Conservation (phyloP, 116 monocot genomes). For the Iris pallida region DNA sequence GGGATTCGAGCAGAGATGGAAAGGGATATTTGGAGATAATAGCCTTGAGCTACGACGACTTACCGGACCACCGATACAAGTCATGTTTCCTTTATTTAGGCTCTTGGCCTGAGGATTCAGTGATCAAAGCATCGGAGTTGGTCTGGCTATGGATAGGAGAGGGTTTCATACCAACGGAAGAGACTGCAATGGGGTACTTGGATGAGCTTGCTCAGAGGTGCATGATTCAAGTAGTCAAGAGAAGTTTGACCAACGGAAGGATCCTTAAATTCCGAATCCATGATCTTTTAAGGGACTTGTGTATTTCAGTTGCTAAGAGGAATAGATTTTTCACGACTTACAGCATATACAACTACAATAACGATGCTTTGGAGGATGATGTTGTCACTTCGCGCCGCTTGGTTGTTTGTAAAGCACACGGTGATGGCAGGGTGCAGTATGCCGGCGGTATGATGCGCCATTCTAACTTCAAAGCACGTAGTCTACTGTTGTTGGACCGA, state of each 20-base stretch:
- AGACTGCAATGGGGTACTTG: slow-evolving; percentile 14
- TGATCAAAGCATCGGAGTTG: not conserved
- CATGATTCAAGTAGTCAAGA: slow-evolving; percentile 9
- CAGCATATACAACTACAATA: not conserved
- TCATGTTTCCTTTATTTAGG: slow-evolving; percentile 23
- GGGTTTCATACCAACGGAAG: slow-evolving; percentile 18
- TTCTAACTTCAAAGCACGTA: no score
- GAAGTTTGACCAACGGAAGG: not conserved
- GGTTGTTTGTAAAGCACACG: not conserved
- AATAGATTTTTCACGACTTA: slow-evolving; percentile 6
- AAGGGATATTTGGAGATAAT: slow-evolving; percentile 15
- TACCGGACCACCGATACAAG: slow-evolving; percentile 15
- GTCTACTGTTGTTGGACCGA: no score
- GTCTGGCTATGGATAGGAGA: slow-evolving; percentile 21
- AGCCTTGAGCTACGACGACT: slow-evolving; percentile 20
- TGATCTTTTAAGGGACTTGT: slow-evolving; percentile 5
- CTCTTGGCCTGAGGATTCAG: slow-evolving; percentile 14
- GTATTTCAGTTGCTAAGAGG: slow-evolving; percentile 3
- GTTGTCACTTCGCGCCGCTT: not conserved
- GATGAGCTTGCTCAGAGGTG: slow-evolving; percentile 13
- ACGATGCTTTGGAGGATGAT: not conserved
- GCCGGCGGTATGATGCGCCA: no score
- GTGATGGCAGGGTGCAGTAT: no score
- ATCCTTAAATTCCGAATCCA: not conserved
- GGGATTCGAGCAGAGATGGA: slow-evolving; percentile 5